phyloP scores from a whole-genome alignment of 1,284 basidiomycete species.

The Veloporphyrellus conicus region DNA sequence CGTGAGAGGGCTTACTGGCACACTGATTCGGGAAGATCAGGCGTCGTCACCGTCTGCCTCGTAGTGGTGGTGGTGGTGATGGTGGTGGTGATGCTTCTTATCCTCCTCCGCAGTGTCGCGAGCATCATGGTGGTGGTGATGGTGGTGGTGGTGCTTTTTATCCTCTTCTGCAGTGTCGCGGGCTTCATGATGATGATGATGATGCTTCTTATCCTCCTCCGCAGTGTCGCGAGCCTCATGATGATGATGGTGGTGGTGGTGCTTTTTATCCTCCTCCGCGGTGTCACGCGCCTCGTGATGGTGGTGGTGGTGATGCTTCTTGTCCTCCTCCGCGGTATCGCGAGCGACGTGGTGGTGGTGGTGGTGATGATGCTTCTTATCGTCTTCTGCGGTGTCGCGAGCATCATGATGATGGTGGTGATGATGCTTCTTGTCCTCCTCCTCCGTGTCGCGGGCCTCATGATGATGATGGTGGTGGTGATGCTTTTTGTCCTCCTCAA shows the following conservation, averaged over 20 bases:
- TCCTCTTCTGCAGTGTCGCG: too few species aligned
- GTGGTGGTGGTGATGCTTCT: neutral
- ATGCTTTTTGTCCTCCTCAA: neutral
- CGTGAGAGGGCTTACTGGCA: too few species aligned
- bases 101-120: too few species aligned
- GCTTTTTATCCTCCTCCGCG: neutral
- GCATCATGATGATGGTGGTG: neutral
- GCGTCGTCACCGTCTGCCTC: too few species aligned
- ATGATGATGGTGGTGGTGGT: neutral
- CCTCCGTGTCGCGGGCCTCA: neutral
- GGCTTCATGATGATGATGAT: too few species aligned
- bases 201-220: too few species aligned
- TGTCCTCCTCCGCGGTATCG: too few species aligned
- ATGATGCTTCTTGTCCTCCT: neutral
- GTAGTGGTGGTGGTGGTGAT: too few species aligned
- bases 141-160: too few species aligned
- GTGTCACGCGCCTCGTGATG: neutral
- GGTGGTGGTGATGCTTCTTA: too few species aligned
- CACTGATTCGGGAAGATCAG: too few species aligned
- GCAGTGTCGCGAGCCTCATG: neutral
- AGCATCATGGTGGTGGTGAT: too few species aligned
- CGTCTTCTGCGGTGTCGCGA: neutral
- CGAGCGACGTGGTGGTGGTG: neutral
- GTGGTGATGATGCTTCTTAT: neutral
- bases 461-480: neutral